Conservation (phyloP, 352 stramenopile genomes). For the Phytophthora palmivora region DNA sequence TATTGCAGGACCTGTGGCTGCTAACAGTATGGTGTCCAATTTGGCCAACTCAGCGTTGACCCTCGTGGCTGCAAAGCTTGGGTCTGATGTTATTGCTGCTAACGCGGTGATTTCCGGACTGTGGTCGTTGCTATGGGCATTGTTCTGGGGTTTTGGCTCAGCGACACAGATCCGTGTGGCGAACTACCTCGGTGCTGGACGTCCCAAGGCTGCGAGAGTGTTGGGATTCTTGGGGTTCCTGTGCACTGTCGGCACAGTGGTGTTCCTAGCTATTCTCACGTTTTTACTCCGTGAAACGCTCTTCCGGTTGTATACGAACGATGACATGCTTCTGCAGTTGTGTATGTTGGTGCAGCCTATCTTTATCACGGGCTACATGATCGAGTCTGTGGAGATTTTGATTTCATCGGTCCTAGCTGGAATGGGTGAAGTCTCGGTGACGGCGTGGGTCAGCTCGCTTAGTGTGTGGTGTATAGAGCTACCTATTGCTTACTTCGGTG, state of each 20-base stretch:
- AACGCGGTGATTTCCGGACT: slow-evolving; percentile 77
- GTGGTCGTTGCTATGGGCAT: slow-evolving; percentile 75
- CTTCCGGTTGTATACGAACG: slow-evolving; percentile 70
- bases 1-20: slow-evolving; percentile 68
- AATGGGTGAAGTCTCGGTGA: slow-evolving; percentile 63
- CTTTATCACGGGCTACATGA: slow-evolving; percentile 63
- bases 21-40: slow-evolving; percentile 77
- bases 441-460: slow-evolving; percentile 59
- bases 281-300: slow-evolving; percentile 51
- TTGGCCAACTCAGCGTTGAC: slow-evolving; percentile 75
- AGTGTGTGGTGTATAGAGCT: slow-evolving; percentile 68
- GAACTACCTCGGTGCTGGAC: slow-evolving; percentile 78
- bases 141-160: slow-evolving; percentile 85
- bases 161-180: slow-evolving; percentile 81
- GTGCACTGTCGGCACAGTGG: slow-evolving; percentile 61
- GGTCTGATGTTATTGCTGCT: slow-evolving; percentile 77
- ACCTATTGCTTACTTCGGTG: slow-evolving; percentile 61
- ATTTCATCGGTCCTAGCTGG: slow-evolving; percentile 51
- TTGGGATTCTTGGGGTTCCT: slow-evolving; percentile 67
- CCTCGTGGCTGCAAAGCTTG: slow-evolving; percentile 74
- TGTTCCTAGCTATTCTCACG: slow-evolving; percentile 55
- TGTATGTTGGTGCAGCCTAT: slow-evolving; percentile 65
- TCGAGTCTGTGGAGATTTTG: slow-evolving; percentile 69
- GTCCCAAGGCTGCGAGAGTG: slow-evolving; percentile 62
- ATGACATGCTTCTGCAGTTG: slow-evolving; percentile 52